Evolutionary conservation across 2,329 filamentous ascomycete species (phyloP).

Genomic region (Xylariales sp.): DNA sequence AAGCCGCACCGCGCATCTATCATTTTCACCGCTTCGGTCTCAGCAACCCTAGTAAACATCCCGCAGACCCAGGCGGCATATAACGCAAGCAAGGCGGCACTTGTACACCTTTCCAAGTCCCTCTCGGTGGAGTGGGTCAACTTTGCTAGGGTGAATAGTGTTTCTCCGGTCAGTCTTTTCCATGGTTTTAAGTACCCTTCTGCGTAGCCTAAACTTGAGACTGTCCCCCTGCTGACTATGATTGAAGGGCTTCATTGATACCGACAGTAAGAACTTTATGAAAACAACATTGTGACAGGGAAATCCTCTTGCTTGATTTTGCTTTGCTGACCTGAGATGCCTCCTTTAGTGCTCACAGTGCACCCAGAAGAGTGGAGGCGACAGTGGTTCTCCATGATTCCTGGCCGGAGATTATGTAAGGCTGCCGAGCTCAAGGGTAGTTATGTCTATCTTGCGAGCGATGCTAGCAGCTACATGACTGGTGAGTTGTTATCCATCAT

Average conservation of each 20-base stretch:
- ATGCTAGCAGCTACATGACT: slow-evolving; percentile 36
- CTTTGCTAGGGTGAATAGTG: slow-evolving; percentile 33
- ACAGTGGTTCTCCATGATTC: slow-evolving; percentile 25
- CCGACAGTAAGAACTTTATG: slow-evolving; percentile 21
- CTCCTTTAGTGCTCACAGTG: slow-evolving; percentile 20
- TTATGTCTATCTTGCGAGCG: slow-evolving; percentile 32
- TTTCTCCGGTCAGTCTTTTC: slow-evolving; percentile 26
- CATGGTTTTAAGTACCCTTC: background rate
- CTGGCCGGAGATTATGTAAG: slow-evolving; percentile 22
- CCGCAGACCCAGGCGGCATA: slow-evolving; percentile 37
- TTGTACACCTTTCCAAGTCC: slow-evolving; percentile 33
- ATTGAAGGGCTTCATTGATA: slow-evolving; percentile 27
- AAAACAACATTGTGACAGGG: no score
- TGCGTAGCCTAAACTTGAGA: no score
- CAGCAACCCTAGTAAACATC: slow-evolving; percentile 34
- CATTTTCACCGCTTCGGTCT: slow-evolving; percentile 35
- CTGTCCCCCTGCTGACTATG: no score
- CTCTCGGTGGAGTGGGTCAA: slow-evolving; percentile 39
- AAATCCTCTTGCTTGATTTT: background rate
- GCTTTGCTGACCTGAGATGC: background rate
- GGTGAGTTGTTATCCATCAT: no score
- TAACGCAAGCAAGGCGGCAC: slow-evolving; percentile 37
- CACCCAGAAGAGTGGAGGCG: slow-evolving; percentile 23
- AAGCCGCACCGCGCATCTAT: slow-evolving; percentile 26
- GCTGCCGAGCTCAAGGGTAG: slow-evolving; percentile 29